Base-by-base conservation (phyloP, 2,329 filamentous ascomycete species). In the Beauveria sp. region DNA sequence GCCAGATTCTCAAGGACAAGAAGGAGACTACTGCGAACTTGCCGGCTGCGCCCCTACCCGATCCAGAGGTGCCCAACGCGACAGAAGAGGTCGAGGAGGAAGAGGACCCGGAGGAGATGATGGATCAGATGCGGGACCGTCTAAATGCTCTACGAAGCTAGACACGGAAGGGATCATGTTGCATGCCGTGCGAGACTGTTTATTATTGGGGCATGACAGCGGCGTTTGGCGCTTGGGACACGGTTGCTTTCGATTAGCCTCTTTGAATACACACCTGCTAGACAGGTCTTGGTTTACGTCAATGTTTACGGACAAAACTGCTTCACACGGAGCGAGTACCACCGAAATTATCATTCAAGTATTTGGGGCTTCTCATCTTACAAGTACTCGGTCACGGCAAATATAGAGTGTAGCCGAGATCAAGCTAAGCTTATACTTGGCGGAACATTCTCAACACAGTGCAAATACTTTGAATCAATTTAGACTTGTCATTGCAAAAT, bases 121-220 rank as follows among this genome's bases (percentile, higher is more conserved):
- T 97, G 77, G 89, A 92, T 68, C 90, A 96, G 78, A 97, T 97
- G 94, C 82, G 93, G 72, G 92, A 92, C 67, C 82, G 93, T 53
- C 75, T 99, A 67, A 91, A 97, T 77, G 92, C 92, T 41, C 76
- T 97, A 71, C 90, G 94, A 82, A 97, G 92, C 75, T 96, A 56
- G 46, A 61, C 2, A 5, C 3, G n/a, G n/a, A 22, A 24, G 16
- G 28, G 53, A n/a, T 18, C 16, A 14, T 51, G 24, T 55, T 52
- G 40, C 46, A 57, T 61, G 40, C 26, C 34, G 14, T 61, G 58
- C 40, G 24, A 50, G 12, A 37, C 30, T 24, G 52, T 41, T 47
- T n/a, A 28, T 34, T 41, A 20, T 40, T 28, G 18, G 16, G 24
- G 10, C 48, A 51, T 40, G 26, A 34, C 28, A 56, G 46, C 40